These are phyloP conservation scores for Cryptococcus sp. DNA, from an alignment of 1,284 basidiomycete genomes.

Conservation along the genomic window DNA sequence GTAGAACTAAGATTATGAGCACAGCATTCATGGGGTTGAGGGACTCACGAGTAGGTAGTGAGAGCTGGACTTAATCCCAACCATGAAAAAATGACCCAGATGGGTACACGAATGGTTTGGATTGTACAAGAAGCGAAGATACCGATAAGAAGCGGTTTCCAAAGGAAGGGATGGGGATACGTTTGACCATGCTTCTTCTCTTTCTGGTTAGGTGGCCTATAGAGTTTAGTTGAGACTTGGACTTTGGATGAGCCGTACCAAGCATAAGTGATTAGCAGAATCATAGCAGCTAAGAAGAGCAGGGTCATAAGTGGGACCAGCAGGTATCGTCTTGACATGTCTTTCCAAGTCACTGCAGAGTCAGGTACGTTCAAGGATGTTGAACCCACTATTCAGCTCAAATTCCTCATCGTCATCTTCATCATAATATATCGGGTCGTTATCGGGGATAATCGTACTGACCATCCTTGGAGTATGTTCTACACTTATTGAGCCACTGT, in stretches of 20 bases:
- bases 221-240: neutral
- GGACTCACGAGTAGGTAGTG: conserved; percentile 20
- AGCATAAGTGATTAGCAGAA: conserved; percentile 40
- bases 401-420: neutral
- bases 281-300: conserved; percentile 27
- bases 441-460: too few relatives aligned
- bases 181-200: conserved; percentile 37
- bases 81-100: conserved; percentile 31
- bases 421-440: neutral
- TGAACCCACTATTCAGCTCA: neutral
- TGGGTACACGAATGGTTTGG: conserved; percentile 39
- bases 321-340: conserved; percentile 39
- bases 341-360: conserved; percentile 36
- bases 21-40: neutral
- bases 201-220: conserved; percentile 41
- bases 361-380: neutral
- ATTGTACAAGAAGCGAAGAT: conserved; percentile 41
- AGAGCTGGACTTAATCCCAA: conserved; percentile 14
- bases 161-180: conserved; percentile 44
- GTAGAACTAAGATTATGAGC: conserved; percentile 23
- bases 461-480: too few relatives aligned
- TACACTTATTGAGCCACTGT: too few relatives aligned
- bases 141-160: conserved; percentile 40
- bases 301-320: conserved; percentile 39
- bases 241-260: conserved; percentile 27